Conservation (phyloP, 768 basidiomycete species). For the Auricularia cornea region DNA sequence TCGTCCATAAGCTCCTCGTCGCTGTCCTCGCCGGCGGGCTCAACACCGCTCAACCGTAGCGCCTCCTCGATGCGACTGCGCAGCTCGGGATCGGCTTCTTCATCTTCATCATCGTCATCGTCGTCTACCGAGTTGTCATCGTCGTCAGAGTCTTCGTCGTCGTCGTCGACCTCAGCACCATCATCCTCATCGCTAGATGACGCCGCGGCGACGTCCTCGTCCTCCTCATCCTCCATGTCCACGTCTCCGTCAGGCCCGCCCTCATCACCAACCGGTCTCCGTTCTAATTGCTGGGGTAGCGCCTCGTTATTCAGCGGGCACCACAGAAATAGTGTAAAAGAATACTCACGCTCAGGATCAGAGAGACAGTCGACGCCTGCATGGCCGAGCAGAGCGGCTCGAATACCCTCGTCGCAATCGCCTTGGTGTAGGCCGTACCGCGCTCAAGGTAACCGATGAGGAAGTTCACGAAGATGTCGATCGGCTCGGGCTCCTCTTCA, state of each 20-base stretch:
- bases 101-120: conserved; percentile 46
- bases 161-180: conserved; percentile 37
- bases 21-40: neutral
- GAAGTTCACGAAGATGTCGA: conserved; percentile 82
- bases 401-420: conserved; percentile 74
- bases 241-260: conserved; percentile 29
- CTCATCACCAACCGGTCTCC: conserved; percentile 37
- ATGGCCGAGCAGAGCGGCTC: conserved; percentile 59
- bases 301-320: conserved; percentile 3
- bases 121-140: conserved; percentile 47
- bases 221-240: conserved; percentile 27
- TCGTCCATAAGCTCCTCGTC: conserved; percentile 83
- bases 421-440: conserved; percentile 70
- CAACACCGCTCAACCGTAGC: neutral
- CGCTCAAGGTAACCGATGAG: conserved; percentile 86
- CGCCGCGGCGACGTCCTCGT: conserved; percentile 27
- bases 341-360: conserved; percentile 77
- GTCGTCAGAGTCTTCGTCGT: conserved; percentile 33
- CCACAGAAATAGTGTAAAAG: conserved; percentile 21
- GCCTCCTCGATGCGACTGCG: neutral
- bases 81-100: conserved; percentile 26
- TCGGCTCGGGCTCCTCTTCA: conserved; percentile 46
- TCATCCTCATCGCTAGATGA: conserved; percentile 31
- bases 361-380: conserved; percentile 62
- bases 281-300: conserved; percentile 68